Evolutionary conservation across 768 basidiomycete genomes (phyloP), one percentile per base, ranked within the genome.

Genomic region (Suillus subalutaceus): DNA sequence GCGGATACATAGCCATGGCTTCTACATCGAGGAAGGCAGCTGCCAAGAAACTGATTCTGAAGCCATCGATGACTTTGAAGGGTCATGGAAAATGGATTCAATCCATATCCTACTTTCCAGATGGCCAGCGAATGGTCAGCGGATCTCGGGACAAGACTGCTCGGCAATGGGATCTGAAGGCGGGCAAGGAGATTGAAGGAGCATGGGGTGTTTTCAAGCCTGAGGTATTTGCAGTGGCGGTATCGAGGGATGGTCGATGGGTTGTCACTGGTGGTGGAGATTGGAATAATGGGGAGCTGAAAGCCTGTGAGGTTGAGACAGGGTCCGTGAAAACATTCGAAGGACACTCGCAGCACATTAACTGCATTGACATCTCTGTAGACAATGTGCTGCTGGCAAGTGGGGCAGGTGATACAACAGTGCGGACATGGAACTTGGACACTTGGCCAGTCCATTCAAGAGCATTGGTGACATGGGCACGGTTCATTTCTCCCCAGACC

Each of bases 301-400:
- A 7, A 50, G 50, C 6, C 50, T 26, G 23, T 23, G 6, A 23
- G 12, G 48, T 50, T 15, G 23, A 8, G 15, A 50, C 50, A 3
- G 50, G 23, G 23, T 7, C 3, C 15, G 13, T 50, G 13, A 50
- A 26, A 15, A 26, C 2, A 50, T 50, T 50, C 3, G 2, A 26
- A 50, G 23, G 23, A 0, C 23, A 26, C 13, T 26, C 13, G 13
- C 0, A 1, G 8, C 0, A 0, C 1, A 23, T 50, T 6, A 3
- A 0, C 6, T 26, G 23, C 23, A 26, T 50, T 26, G 48, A 50
- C 26, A 50, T 50, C 13, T 26, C 48, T 1, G 6, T 2, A 3
- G 48, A 26, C 23, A 50, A 1, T 23, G 26, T 1, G 23, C 1
- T 6, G 6, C 13, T 50, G 30, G 30, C 30, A 32, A 4, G n/a